Conservation (phyloP, 2,329 filamentous ascomycete species). For the Neofusicoccum cordaticola region DNA sequence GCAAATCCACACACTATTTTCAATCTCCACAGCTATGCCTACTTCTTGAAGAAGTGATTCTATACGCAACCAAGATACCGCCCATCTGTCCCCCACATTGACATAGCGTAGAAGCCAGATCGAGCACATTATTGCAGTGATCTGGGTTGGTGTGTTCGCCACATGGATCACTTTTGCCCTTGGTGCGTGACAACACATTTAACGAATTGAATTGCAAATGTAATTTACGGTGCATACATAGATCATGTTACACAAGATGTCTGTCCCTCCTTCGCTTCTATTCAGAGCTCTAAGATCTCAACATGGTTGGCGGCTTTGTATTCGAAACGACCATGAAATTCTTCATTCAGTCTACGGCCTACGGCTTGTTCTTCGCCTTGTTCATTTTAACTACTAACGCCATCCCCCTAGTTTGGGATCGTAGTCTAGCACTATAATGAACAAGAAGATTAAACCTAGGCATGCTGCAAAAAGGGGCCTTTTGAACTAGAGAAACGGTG, state of each 20-base stretch:
- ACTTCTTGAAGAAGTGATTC: too few species aligned
- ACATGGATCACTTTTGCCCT: slow-evolving; percentile 95
- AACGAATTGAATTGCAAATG: neutral
- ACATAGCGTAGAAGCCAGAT: slow-evolving; percentile 71
- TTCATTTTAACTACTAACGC: slow-evolving; percentile 63
- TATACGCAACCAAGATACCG: too few species aligned
- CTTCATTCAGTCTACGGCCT: slow-evolving; percentile 83
- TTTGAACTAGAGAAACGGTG: too few species aligned
- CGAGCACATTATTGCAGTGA: slow-evolving; percentile 84
- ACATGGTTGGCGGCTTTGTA: slow-evolving; percentile 78
- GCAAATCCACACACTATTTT: too few species aligned
- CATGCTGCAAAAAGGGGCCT: too few species aligned
- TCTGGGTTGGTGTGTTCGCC: slow-evolving; percentile 73
- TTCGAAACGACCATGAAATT: slow-evolving; percentile 86
- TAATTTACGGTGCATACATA: neutral
- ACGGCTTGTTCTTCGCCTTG: slow-evolving; percentile 65
- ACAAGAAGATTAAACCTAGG: too few species aligned
- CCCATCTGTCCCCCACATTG: too few species aligned
- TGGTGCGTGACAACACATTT: slow-evolving; percentile 50
- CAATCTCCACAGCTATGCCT: too few species aligned
- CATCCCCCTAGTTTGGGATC: slow-evolving; percentile 54
- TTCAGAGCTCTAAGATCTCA: neutral
- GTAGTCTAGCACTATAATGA: too few species aligned
- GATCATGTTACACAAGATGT: neutral
- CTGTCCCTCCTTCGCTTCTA: neutral